These are phyloP conservation scores for Clarireedia sp. DNA, from an alignment of 2,329 filamentous ascomycete species.

Conservation along the genomic window DNA sequence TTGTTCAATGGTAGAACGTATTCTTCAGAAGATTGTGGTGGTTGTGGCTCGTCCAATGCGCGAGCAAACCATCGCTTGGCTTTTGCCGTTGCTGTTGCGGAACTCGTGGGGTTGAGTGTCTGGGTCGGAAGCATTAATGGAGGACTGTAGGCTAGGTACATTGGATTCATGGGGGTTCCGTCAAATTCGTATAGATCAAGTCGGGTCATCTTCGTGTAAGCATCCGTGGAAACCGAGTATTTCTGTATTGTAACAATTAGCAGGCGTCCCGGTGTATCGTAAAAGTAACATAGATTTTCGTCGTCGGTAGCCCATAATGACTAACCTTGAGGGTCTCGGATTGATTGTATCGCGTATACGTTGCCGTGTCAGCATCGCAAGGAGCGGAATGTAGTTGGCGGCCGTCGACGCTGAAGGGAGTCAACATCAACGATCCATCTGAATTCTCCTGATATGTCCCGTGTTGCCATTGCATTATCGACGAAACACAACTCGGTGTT, in stretches of 20 bases:
- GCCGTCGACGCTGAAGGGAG: slow-evolving; percentile 57
- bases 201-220: slow-evolving; percentile 53
- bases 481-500: slow-evolving; percentile 52
- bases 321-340: slow-evolving; percentile 53
- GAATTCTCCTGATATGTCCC: slow-evolving; percentile 49
- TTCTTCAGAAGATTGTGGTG: slow-evolving; percentile 31
- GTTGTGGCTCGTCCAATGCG: slow-evolving; percentile 21
- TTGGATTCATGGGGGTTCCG: slow-evolving; percentile 56
- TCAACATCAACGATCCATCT: slow-evolving; percentile 51
- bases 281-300: too few relatives aligned
- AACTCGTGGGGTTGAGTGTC: slow-evolving; percentile 50
- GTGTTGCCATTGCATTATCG: slow-evolving; percentile 67
- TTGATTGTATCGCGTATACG: slow-evolving; percentile 61
- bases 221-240: slow-evolving; percentile 41
- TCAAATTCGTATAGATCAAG: slow-evolving; percentile 58
- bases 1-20: slow-evolving; percentile 24
- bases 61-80: slow-evolving; percentile 27
- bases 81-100: slow-evolving; percentile 31
- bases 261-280: too few relatives aligned
- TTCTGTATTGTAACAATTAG: slow-evolving; percentile 21
- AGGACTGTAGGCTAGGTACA: slow-evolving; percentile 56
- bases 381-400: slow-evolving; percentile 59
- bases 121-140: slow-evolving; percentile 63
- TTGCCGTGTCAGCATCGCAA: slow-evolving; percentile 43
- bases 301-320: not conserved